Evolutionary conservation across 129 eudicot genomes (phyloP), one percentile per base, ranked within the genome.

Genomic region (Flaveria sonorensis): DNA sequence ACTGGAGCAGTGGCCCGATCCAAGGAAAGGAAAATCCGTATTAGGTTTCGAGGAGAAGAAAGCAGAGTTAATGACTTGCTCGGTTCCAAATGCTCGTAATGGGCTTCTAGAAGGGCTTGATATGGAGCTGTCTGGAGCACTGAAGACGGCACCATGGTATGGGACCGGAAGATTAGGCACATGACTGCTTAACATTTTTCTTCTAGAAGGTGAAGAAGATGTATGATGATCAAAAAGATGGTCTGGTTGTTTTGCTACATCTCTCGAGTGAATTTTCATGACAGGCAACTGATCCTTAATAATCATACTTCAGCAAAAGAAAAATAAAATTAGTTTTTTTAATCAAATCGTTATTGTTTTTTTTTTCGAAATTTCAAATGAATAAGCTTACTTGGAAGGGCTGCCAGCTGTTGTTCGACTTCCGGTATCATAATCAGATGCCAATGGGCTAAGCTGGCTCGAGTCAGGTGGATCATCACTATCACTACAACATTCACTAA

Each of bases 31-130:
- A 40, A 94, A 84, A 80, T 94, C 98, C 11, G 92, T 81, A 82
- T 89, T 79, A 21, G 88, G 87, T 78, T 85, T 94, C 39, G 90
- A 81, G 64, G 92, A 73, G 83, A 87, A 85, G 52, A 87, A 87
- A 64, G 87, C 88, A 48, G 94, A 74, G 45, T 85, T 87, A 53
- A 88, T 77, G 43, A 73, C 88, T 75, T 89, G 96, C 30, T 94
- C 99, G 6, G 78, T 81, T 68, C 90, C 88, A 75, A 82, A 83
- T 52, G 86, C 81, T 68, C 97, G 88, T 76, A 91, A 73, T 11
- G 99, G 97, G 74, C 99, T 94, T 86, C 99, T 94, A 56, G 99
- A 94, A 60, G 99, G 99, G 76, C 99, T 94, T 30, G 97, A 94
- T 85, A 91, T 76, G 24, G 99, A 94, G 86, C 96, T 89, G 76